Evolutionary conservation across 306 rosid species (phyloP), one percentile per base, ranked within the genome.

Genomic region (Echinosophora koreensis): DNA sequence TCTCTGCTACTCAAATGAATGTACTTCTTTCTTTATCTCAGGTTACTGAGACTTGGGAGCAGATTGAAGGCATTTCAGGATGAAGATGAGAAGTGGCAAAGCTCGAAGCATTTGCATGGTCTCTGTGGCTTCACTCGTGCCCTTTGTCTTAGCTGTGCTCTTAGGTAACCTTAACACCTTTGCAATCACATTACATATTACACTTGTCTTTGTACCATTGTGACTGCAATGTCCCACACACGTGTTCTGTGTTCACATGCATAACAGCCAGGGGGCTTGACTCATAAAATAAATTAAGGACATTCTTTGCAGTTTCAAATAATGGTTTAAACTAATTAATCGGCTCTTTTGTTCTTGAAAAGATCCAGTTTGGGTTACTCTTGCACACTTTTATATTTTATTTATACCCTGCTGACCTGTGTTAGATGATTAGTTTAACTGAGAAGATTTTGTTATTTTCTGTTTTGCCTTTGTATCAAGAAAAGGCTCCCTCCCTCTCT

Each of bases 81-180:
- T 74, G 87, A 37, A 35, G 37, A 22, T 71, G 14, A 42, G 42
- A 78, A 60, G 46, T 35, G 28, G 6, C 35, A 63, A 27, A 71
- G 51, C 59, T 66, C 39, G 42, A 62, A 69, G 60, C 28, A 46
- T 81, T 75, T 70, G 28, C 73, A 27, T 71, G 35, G 55, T 62
- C 68, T 82, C 58, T 4, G 18, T 66, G 16, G 84, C 80, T 54
- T 44, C 67, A 10, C 5, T 32, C 57, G 66, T 77, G 18, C 18
- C 80, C 13, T 41, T 82, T 58, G 27, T 73, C 49, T 8, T 80
- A 46, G 50, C 80, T 37, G 44, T 77, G 74, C 55, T 77, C 46
- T 66, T 77, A 14, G 90, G 90, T 86, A 82, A 70, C 37, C 28
- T n/a, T n/a, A n/a, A n/a, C n/a, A n/a, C 3, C 57, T 27, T 52